Conservation (phyloP, 2,329 filamentous ascomycete species). For the Westerdykella sp. region DNA sequence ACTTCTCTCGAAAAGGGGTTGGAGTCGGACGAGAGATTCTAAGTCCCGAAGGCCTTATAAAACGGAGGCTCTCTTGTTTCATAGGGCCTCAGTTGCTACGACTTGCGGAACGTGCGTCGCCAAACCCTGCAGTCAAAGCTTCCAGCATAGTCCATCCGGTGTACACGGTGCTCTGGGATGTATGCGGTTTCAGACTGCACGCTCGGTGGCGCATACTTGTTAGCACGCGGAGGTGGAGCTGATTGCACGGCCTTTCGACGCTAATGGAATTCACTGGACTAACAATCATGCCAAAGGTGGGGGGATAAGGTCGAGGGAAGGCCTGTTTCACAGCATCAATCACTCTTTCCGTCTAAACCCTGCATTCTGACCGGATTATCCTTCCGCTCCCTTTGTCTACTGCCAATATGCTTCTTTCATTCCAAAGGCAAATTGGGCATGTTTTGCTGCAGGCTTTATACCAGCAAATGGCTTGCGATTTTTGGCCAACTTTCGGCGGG, state of each 20-base stretch:
- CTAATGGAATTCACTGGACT: slow-evolving; percentile 14
- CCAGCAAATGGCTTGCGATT: too few relatives aligned
- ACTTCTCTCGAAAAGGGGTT: too few relatives aligned
- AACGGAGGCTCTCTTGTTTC: slow-evolving; percentile 12
- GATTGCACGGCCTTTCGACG: not conserved
- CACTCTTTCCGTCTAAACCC: slow-evolving; percentile 24
- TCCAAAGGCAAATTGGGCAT: too few relatives aligned
- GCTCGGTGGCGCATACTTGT: slow-evolving; percentile 7
- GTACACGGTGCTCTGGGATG: slow-evolving; percentile 15
- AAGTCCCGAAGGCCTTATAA: slow-evolving; percentile 9
- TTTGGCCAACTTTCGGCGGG: too few relatives aligned
- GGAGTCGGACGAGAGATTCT: too few relatives aligned
- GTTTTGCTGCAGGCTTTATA: too few relatives aligned
- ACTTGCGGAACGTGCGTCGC: slow-evolving; percentile 10
- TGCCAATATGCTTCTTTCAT: not conserved
- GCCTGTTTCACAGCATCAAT: slow-evolving; percentile 31
- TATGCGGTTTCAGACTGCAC: slow-evolving; percentile 21
- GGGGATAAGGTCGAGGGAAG: slow-evolving; percentile 28
- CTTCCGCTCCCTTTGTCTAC: slow-evolving; percentile 10
- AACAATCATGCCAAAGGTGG: slow-evolving; percentile 18
- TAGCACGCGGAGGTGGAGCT: too few relatives aligned
- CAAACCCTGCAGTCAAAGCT: slow-evolving; percentile 27
- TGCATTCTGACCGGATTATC: slow-evolving; percentile 16
- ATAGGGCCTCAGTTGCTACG: slow-evolving; percentile 18
- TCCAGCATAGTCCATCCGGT: slow-evolving; percentile 26